phyloP scores from a whole-genome alignment of 805 yeast species.

The Candida dendrica region DNA sequence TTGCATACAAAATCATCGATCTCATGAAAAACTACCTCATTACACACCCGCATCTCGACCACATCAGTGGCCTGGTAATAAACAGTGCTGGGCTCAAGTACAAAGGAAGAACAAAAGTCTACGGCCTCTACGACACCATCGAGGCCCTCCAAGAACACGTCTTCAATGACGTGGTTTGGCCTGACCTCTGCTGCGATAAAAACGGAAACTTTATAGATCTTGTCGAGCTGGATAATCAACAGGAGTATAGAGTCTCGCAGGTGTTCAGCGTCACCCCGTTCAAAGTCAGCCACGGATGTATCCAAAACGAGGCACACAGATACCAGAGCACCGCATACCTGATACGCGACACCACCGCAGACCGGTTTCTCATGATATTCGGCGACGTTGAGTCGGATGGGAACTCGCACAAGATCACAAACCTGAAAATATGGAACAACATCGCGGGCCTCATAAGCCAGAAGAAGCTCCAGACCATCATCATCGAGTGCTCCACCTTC shows the following conservation, averaged over 20 bases:
- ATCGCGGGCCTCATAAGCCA: constrained; percentile 40
- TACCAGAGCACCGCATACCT: constrained; percentile 53
- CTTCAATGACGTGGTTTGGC: constrained; percentile 80
- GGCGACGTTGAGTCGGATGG: constrained; percentile 81
- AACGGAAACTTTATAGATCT: constrained; percentile 23
- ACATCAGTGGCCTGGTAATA: constrained; percentile 57
- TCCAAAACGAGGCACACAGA: constrained; percentile 20
- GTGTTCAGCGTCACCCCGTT: constrained; percentile 26
- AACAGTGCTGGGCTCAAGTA: constrained; percentile 54
- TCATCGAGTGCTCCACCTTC: constrained; percentile 73
- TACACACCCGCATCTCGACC: constrained; percentile 85
- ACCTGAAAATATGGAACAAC: constrained; percentile 44
- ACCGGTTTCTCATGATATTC: constrained; percentile 48
- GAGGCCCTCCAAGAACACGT: constrained; percentile 44
- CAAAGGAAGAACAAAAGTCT: constrained; percentile 33
- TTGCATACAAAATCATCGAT: constrained; percentile 26
- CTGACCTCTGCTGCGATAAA: constrained; percentile 36
- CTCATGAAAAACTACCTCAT: constrained; percentile 41
- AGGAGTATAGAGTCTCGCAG: constrained; percentile 1
- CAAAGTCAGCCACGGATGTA: constrained; percentile 32
- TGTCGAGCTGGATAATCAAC: constrained; percentile 4
- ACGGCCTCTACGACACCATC: constrained; percentile 48
- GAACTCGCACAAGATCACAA: constrained; percentile 33
- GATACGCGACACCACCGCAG: constrained; percentile 28
- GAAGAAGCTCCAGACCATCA: constrained; percentile 41